These are phyloP conservation scores for Fraxinus velutina DNA, from an alignment of 305 asterid genomes.

Conservation along the genomic window DNA sequence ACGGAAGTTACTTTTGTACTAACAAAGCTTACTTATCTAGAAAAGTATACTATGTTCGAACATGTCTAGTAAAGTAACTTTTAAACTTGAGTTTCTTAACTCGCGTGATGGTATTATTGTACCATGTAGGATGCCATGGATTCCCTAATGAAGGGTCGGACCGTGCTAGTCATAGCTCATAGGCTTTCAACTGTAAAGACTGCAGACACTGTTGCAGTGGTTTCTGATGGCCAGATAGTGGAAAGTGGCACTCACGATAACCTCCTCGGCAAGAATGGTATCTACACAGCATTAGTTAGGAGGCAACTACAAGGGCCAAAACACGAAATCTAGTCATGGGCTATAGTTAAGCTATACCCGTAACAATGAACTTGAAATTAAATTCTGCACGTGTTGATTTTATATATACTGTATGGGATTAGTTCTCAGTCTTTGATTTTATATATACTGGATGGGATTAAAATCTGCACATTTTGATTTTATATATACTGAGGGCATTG, in stretches of 20 bases:
- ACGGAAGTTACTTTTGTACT: not conserved
- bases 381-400: not conserved
- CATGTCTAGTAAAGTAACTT: not conserved
- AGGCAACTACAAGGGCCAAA: slow-evolving; percentile 72
- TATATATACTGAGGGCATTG: not conserved
- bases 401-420: not conserved
- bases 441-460: not conserved
- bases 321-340: slow-evolving; percentile 29
- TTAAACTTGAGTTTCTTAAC: not conserved
- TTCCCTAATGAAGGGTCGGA: slow-evolving; percentile 76
- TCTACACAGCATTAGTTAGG: slow-evolving; percentile 69
- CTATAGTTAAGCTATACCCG: not conserved
- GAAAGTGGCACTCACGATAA: slow-evolving; percentile 74
- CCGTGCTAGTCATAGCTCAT: slow-evolving; percentile 82
- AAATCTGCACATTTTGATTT: not conserved
- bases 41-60: not conserved
- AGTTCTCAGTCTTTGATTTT: not conserved
- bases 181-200: slow-evolving; percentile 83
- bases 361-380: not conserved
- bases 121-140: slow-evolving; percentile 75
- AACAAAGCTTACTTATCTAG: not conserved
- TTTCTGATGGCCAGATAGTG: slow-evolving; percentile 75
- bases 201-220: slow-evolving; percentile 79
- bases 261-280: slow-evolving; percentile 56
- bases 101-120: not conserved